Conservation (phyloP, 116 monocot species). For the Papilionanthe hybrid region DNA sequence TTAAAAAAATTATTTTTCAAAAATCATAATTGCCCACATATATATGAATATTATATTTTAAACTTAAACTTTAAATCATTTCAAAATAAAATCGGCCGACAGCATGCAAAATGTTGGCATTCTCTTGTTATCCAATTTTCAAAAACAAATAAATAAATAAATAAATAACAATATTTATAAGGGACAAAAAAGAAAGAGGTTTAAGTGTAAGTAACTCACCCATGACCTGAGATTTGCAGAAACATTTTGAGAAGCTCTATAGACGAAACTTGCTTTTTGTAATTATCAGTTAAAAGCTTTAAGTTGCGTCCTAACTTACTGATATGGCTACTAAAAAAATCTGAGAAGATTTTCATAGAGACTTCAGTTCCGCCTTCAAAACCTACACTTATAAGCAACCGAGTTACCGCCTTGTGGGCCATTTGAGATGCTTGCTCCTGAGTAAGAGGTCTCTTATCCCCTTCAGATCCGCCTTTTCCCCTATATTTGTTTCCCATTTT, state of each 20-base stretch:
- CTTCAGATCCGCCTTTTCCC: conserved; percentile 60
- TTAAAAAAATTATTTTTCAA: no score
- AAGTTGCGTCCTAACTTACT: conserved; percentile 64
- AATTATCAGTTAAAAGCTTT: conserved; percentile 82
- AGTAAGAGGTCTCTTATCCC: conserved; percentile 41
- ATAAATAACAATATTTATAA: neutral
- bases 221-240: conserved; percentile 53
- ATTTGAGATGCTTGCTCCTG: conserved; percentile 64
- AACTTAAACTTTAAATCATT: no score
- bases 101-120: neutral
- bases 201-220: conserved; percentile 36
- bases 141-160: neutral
- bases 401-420: conserved; percentile 52
- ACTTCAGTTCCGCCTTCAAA: conserved; percentile 66
- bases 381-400: conserved; percentile 38
- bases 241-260: conserved; percentile 94
- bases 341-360: conserved; percentile 64
- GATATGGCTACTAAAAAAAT: conserved; percentile 52
- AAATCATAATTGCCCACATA: no score
- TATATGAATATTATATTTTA: no score
- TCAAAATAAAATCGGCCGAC: no score
- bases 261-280: conserved; percentile 69
- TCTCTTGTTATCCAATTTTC: neutral
- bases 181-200: neutral
- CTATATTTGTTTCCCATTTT: conserved; percentile 79